phyloP scores from a whole-genome alignment of 768 basidiomycete species.

The Epithele typhae region DNA sequence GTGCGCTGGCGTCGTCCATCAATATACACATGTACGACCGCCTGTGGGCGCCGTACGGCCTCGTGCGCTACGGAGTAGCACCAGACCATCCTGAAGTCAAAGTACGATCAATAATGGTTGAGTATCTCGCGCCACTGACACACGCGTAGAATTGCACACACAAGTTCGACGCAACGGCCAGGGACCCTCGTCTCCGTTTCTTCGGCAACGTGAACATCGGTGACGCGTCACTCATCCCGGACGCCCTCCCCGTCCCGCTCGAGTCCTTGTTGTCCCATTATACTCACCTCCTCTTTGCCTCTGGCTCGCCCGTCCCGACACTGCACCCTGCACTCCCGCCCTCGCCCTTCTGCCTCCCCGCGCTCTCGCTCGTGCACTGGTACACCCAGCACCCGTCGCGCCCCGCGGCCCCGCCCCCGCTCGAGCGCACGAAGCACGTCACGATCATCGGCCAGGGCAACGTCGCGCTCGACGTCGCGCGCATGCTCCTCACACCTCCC shows the following conservation, averaged over 20 bases:
- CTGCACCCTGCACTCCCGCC: slow-evolving; percentile 51
- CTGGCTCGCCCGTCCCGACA: slow-evolving; percentile 72
- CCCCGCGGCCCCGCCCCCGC: slow-evolving; percentile 46
- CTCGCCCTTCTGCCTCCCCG: slow-evolving; percentile 55
- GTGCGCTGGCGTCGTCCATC: slow-evolving; percentile 33
- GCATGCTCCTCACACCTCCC: slow-evolving; percentile 78
- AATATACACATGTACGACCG: slow-evolving; percentile 87
- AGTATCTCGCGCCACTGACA: background rate
- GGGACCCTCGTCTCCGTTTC: slow-evolving; percentile 79
- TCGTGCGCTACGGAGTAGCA: slow-evolving; percentile 94
- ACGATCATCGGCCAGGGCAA: slow-evolving; percentile 93
- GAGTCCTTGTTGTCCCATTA: slow-evolving; percentile 64
- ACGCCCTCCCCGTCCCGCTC: slow-evolving; percentile 57
- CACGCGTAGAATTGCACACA: slow-evolving; percentile 84
- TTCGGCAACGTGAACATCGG: slow-evolving; percentile 84
- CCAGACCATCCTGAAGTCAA: slow-evolving; percentile 99
- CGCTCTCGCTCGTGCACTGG: slow-evolving; percentile 89
- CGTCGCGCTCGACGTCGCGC: slow-evolving; percentile 88
- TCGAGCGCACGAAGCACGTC: slow-evolving; percentile 65
- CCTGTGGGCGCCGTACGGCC: slow-evolving; percentile 90
- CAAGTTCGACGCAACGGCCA: slow-evolving; percentile 82
- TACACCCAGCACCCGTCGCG: slow-evolving; percentile 88
- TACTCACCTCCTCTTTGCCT: slow-evolving; percentile 81
- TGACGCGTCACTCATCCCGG: slow-evolving; percentile 38
- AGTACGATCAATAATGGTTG: slow-evolving; percentile 35